Evolutionary conservation across 345 rosid species (phyloP).

Genomic region (Eucalyptus coolabah): DNA sequence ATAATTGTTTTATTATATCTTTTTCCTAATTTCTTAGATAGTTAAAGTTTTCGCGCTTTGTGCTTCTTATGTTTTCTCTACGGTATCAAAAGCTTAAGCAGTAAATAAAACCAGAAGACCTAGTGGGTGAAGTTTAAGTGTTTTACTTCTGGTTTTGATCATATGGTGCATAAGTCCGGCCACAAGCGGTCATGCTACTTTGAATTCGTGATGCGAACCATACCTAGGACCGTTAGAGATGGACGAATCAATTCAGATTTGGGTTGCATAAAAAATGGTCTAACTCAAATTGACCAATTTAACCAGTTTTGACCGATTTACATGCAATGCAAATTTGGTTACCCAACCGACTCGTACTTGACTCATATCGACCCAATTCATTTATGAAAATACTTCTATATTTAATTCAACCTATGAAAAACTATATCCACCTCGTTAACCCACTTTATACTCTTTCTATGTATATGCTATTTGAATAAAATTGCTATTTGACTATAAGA

Average conservation of each 20-base stretch:
- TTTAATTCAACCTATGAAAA: not conserved
- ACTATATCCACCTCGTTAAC: too few species aligned
- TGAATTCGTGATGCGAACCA: not conserved
- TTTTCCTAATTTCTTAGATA: not conserved
- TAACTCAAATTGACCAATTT: too few species aligned
- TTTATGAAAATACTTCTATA: not conserved
- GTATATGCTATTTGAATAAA: not conserved
- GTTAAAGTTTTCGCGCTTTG: not conserved
- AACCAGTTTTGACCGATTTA: accelerated
- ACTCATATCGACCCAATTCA: not conserved
- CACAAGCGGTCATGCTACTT: not conserved
- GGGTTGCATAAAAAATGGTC: not conserved
- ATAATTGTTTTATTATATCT: not conserved
- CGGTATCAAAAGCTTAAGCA: not conserved
- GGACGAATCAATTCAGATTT: not conserved
- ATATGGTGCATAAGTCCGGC: not conserved
- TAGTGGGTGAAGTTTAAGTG: not conserved
- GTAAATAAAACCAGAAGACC: not conserved
- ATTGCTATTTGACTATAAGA: not conserved
- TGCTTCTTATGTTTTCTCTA: not conserved
- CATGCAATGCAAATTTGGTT: not conserved
- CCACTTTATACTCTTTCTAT: not conserved
- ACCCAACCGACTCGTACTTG: not conserved
- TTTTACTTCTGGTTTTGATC: not conserved
- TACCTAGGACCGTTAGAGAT: not conserved